Percentiles rank a stretch among this genome's conserved stretches.
Conservation (phyloP, 345 rosid genomes). For the Salix koriyanagi region DNA sequence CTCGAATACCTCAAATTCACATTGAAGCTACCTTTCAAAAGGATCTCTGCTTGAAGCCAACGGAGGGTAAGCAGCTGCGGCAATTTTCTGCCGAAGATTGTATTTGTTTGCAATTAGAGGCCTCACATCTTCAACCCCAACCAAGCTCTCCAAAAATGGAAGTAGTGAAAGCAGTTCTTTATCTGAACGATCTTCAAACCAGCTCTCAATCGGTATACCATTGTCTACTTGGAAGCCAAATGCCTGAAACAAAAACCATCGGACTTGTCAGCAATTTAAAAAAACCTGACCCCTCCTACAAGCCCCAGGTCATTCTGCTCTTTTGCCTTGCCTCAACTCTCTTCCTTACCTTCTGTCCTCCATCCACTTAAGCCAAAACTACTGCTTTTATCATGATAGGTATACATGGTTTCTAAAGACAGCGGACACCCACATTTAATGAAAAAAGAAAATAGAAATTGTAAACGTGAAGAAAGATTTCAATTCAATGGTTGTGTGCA, state of each 20-base stretch:
- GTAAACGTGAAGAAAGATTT: too few species aligned
- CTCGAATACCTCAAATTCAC: background rate
- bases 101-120: conserved; percentile 75
- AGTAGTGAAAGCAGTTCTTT: conserved; percentile 72
- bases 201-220: conserved; percentile 96
- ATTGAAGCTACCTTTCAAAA: conserved; percentile 34
- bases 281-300: background rate
- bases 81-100: conserved; percentile 71
- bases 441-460: background rate
- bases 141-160: conserved; percentile 89
- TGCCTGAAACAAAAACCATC: conserved; percentile 46
- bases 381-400: background rate
- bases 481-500: too few species aligned
- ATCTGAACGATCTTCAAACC: conserved; percentile 85
- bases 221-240: conserved; percentile 99
- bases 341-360: background rate
- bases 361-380: background rate
- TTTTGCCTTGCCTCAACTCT: background rate
- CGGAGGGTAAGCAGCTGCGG: conserved; percentile 65
- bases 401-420: background rate
- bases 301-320: background rate
- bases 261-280: background rate
- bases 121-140: conserved; percentile 85
- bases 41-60: conserved; percentile 38
- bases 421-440: background rate